phyloP scores from a whole-genome alignment of 345 rosid species.

The Dipteronia dyeriana region DNA sequence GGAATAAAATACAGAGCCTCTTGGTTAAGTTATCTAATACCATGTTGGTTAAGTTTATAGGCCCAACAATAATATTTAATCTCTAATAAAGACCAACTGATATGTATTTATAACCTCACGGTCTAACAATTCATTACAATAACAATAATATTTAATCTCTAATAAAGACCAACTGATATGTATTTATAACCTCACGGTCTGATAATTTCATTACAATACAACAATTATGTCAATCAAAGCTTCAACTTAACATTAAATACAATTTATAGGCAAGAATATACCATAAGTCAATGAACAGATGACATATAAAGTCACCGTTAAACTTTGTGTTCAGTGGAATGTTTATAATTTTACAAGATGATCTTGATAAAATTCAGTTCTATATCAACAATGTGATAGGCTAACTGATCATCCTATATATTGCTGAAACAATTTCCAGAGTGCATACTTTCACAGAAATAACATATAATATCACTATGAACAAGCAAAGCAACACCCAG shows the following conservation, averaged over 20 bases:
- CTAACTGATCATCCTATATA: slow-evolving; percentile 5
- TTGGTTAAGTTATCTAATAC: neutral
- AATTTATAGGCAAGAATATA: neutral
- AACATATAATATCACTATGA: neutral
- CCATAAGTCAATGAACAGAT: neutral
- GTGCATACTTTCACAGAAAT: slow-evolving; percentile 1
- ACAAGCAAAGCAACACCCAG: neutral
- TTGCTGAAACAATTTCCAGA: neutral
- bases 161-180: neutral
- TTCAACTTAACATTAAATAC: neutral
- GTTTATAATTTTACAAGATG: neutral
- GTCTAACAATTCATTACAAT: neutral
- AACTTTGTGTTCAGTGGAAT: neutral
- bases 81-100: neutral
- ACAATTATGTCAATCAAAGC: slow-evolving; percentile 3
- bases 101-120: too few relatives aligned
- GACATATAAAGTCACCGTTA: neutral
- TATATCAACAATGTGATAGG: neutral
- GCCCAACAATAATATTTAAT: neutral
- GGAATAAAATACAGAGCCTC: neutral
- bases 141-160: neutral
- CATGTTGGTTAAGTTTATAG: neutral
- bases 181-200: neutral
- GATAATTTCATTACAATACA: slow-evolving; percentile 2
- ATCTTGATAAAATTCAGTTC: neutral